Evolutionary conservation across 2,329 filamentous ascomycete genomes (phyloP), one percentile per base, ranked within the genome.

Genomic region (Fusarium multiceps): DNA sequence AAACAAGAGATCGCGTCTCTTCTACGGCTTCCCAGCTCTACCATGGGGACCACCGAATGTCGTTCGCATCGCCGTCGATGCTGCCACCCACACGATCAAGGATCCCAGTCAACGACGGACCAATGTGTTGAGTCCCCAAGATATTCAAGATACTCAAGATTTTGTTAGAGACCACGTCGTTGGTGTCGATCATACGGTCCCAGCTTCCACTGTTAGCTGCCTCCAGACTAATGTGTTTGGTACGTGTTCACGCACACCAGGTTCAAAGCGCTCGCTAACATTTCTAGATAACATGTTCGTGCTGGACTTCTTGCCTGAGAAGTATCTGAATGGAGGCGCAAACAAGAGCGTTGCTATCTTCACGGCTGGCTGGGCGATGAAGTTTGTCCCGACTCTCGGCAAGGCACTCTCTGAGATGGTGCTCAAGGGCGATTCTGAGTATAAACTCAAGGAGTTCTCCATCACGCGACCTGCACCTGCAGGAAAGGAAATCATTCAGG

Each of bases 361-460:
- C 23, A 70, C 63, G 4, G 66, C 66, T 9, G 68, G 63, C 0
- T 70, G 66, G 68, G 68, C 68, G 3, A 71, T 70, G 66, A 71
- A 71, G 10, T 70, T 70, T 37, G 68, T 71, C 20, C 68, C 68
- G 3, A 55, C 62, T 11, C 56, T 71, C 0, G 66, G 66, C 2
- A 70, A 70, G 23, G 66, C 68, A 2, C 28, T 71, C 3, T 54
- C 68, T 4, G 47, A 68, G 8, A 67, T 70, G 63, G 51, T 34
- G 4, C 30, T 64, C 5, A 20, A 41, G 6, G 68, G 68, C 2
- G 27, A 68, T 5, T 71, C 68, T 5, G 46, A 59, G 20, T 69
- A 59, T 27, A 62, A 51, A 10, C 20, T 30, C 10, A 23, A 70
- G 2, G 27, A 67, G 21, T 71, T 71, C 16, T 54, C 58, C 0